A percentile compares a stretch with the other conserved stretches of the same genome.
These are phyloP conservation scores for Plenodomus biglobosus DNA, from an alignment of 2,329 filamentous ascomycete genomes.

Conservation along the genomic window DNA sequence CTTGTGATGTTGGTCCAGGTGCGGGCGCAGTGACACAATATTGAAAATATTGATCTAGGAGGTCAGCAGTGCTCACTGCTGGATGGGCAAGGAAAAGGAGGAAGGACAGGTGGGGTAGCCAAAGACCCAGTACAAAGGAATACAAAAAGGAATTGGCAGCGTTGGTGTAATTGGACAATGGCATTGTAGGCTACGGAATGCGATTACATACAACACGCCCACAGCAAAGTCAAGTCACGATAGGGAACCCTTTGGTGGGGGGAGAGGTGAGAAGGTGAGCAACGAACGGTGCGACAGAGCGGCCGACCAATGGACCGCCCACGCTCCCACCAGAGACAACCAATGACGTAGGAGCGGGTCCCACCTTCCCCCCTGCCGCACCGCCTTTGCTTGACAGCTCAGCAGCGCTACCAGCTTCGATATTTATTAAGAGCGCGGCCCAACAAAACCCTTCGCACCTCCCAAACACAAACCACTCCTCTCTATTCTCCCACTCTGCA, in stretches of 20 bases:
- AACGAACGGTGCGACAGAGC: constrained; percentile 1
- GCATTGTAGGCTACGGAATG: not conserved
- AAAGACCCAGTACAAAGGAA: not conserved
- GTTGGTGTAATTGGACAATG: not conserved
- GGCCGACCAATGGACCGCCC: constrained; percentile 13
- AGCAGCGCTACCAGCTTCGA: constrained; percentile 22
- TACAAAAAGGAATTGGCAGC: not conserved
- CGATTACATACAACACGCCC: not conserved
- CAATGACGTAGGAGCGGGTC: constrained; percentile 27
- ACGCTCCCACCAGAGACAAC: constrained; percentile 11
- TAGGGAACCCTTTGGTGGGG: constrained; percentile 4
- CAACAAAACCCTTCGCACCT: constrained; percentile 22
- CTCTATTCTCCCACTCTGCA: constrained; percentile 7
- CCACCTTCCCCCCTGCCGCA: constrained; percentile 14
- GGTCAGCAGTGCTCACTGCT: too few relatives aligned
- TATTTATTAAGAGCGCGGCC: constrained; percentile 30
- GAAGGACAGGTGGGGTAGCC: constrained; percentile 6
- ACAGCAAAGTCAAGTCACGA: not conserved
- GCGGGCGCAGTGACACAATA: constrained; percentile 11
- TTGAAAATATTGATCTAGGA: too few relatives aligned
- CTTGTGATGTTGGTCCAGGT: constrained; percentile 15
- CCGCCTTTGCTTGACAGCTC: constrained; percentile 29
- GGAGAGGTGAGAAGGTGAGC: not conserved
- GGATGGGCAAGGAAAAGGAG: constrained; percentile 1
- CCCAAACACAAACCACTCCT: constrained; percentile 3